Evolutionary conservation across 169 alveolate genomes (phyloP), one percentile per base, ranked within the genome.

Genomic region (Plasmodium vinckei): DNA sequence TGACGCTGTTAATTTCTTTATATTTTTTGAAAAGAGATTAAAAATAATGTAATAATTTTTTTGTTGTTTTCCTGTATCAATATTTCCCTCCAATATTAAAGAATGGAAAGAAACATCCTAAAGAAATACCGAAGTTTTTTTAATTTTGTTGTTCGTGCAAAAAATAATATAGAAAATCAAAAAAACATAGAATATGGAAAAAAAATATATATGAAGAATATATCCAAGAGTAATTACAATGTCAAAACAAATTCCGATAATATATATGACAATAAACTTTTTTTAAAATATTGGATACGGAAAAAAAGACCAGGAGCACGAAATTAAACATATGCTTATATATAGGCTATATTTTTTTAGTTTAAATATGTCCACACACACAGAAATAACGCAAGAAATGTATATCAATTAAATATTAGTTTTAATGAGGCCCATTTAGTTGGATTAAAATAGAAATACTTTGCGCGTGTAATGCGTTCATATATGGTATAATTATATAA

Each of bases 261-360:
- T 25, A 77, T 77, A 47, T 77, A 63, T 64, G 89, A 77, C 72
- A 77, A 77, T 77, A 77, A 77, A 44, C 89, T 77, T 77, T 77
- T 77, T 64, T 56, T 77, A 27, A 77, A 77, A 69, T 77, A 77
- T 56, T 77, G 89, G 89, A 42, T 77, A 56, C n/a, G 89, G 33
- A 77, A 77, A 69, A 77, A 77, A 77, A 61, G 89, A 67, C 89
- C 89, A 33, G 89, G 89, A 56, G 77, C 89, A 21, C 47, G 89
- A 59, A 77, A 77, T 69, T 77, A 68, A 77, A 57, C n/a, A 51
- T 21, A 17, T 17, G n/a, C 59, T n/a, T 13, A 51, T 13, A 2
- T 13, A 51, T 51, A 12, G 59, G 9, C 9, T n/a, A 13, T 0
- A 12, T 51, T 51, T 51, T 51, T 51, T 39, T 33, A 23, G 5